Conservation (phyloP, 768 basidiomycete genomes). For the Coprinopsis cinerea region DNA sequence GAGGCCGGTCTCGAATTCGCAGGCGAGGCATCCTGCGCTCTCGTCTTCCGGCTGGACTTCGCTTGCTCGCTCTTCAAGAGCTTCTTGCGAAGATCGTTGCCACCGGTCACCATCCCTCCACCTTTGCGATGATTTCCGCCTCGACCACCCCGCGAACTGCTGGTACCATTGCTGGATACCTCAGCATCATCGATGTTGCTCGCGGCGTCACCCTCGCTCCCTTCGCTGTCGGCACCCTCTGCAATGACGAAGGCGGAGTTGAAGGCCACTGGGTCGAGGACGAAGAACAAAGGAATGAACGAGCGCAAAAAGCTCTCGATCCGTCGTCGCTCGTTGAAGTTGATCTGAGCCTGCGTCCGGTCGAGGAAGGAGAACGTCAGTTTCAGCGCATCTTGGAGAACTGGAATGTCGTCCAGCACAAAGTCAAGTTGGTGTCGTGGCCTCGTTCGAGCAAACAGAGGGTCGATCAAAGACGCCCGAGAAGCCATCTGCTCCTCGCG, state of each 20-base stretch:
- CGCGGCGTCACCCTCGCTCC: constrained; percentile 44
- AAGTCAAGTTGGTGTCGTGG: constrained; percentile 79
- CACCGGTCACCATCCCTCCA: constrained; percentile 18
- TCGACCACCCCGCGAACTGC: constrained; percentile 6
- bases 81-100: constrained; percentile 73
- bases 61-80: constrained; percentile 79
- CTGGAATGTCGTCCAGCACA: constrained; percentile 62
- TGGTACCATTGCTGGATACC: constrained; percentile 25
- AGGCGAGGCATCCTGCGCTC: constrained; percentile 46
- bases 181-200: constrained; percentile 32
- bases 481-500: constrained; percentile 77
- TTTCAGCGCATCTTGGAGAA: constrained; percentile 84
- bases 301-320: constrained; percentile 80
- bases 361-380: constrained; percentile 88
- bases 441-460: constrained; percentile 53
- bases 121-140: constrained; percentile 4
- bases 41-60: constrained; percentile 58
- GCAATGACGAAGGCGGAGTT: constrained; percentile 62
- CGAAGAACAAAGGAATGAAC: constrained; percentile 72
- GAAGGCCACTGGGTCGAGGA: constrained; percentile 64
- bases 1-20: constrained; percentile 59
- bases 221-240: constrained; percentile 51
- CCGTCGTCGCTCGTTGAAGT: constrained; percentile 63
- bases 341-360: constrained; percentile 73
- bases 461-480: constrained; percentile 56